A percentile compares a stretch with the other conserved stretches of the same genome.
These are phyloP conservation scores for Mycena maculata DNA, from an alignment of 768 basidiomycete genomes.

Conservation along the genomic window DNA sequence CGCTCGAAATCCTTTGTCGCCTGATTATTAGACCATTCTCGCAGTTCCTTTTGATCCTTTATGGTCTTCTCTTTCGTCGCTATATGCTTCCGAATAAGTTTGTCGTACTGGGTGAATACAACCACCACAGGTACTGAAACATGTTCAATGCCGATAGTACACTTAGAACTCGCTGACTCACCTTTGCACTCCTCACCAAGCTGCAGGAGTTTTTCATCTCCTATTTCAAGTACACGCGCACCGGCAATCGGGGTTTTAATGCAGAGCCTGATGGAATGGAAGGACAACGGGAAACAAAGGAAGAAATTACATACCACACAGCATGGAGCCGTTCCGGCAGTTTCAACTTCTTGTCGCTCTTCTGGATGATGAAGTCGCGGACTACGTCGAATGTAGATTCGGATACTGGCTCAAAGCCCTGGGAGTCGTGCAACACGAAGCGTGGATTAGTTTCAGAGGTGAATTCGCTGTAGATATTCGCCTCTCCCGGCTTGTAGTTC, in stretches of 20 bases:
- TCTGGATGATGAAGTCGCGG: constrained; percentile 37
- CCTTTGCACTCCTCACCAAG: neutral
- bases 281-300: neutral
- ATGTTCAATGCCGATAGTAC: neutral
- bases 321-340: constrained; percentile 45
- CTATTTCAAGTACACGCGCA: neutral
- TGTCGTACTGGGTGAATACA: constrained; percentile 4
- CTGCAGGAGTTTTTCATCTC: constrained; percentile 1
- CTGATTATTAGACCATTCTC: too few species aligned
- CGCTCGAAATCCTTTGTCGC: too few species aligned
- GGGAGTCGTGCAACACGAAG: constrained; percentile 46
- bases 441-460: constrained; percentile 39
- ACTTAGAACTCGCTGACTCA: neutral
- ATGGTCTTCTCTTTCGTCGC: neutral
- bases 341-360: constrained; percentile 25
- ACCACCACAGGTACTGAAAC: neutral
- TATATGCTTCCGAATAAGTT: neutral
- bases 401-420: constrained; percentile 45
- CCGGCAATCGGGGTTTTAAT: neutral
- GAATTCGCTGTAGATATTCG: constrained; percentile 44
- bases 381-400: constrained; percentile 40
- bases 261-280: constrained; percentile 9
- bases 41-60: neutral
- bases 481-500: constrained; percentile 34
- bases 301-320: constrained; percentile 38